Base-by-base conservation (phyloP, 495 filamentous ascomycete genomes). In the Thozetella sp. region DNA sequence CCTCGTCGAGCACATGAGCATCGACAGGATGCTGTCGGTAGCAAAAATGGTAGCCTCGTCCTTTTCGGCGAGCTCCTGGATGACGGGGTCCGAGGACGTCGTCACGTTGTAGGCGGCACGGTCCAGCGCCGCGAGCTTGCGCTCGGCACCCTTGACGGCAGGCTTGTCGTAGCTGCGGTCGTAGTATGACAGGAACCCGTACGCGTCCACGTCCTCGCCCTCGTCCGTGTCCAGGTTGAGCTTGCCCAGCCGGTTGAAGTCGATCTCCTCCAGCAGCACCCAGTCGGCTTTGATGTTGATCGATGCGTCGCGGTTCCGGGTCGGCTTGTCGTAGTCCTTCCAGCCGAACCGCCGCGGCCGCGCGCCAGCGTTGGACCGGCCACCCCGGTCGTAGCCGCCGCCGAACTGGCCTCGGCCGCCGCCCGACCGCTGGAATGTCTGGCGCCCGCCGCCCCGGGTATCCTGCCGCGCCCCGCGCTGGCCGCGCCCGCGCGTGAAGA, bases 321-420 rank as follows among this genome's bases (percentile, higher is more conserved):
- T 88, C 34, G 95, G 95, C 86, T 98, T 99, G 78, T 99, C 95
- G 71, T 93, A 97, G 72, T 99, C 95, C 75, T 94, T 97, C 93
- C 95, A 98, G 69, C 95, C 96, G 70, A 97, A 97, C 51, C 96
- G 85, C 61, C 95, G 87, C 25, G 88, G 85, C 53, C 86, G 69
- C 15, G 78, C 80, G n/a, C 78, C 79, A 6, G 66, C 74, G 34
- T 74, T 75, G 57, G 76, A 76, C 45, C 84, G 76, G 24, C 85
- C 83, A 19, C 76, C 79, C 54, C 54, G 81, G 56, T 86, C 85
- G 56, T 89, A 87, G 60, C 83, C 82, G 58, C 72, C 71, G 58
- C 71, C 68, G 22, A 70, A 71, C 55, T 75, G 66, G 55, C 70
- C 68, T 22, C 81, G 79, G 24, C 76, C 75, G 19, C 81, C 70